phyloP scores from a whole-genome alignment of 2,329 filamentous ascomycete genomes.

The Didymosphaeria variabile region DNA sequence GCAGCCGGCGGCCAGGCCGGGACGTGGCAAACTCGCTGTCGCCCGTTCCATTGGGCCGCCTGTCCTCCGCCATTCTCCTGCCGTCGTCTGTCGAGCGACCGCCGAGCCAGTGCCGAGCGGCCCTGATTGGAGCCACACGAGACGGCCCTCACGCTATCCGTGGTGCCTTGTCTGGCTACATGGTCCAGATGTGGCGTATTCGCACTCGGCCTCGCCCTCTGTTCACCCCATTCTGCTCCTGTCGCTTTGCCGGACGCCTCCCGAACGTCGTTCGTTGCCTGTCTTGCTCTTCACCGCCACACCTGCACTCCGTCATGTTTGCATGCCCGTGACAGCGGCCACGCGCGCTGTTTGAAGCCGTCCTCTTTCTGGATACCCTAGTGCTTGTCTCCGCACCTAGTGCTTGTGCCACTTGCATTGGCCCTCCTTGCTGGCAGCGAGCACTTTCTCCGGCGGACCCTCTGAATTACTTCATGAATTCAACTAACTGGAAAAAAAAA shows the following conservation, averaged over 20 bases:
- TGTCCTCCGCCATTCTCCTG: neutral
- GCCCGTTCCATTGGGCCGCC: constrained; percentile 24
- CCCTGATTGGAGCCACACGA: too few species aligned
- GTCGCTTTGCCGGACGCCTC: neutral
- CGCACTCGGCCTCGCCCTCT: too few species aligned
- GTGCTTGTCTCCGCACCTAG: constrained; percentile 3
- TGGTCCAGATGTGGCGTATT: too few species aligned
- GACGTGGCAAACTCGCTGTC: constrained; percentile 31
- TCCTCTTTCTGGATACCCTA: constrained; percentile 13
- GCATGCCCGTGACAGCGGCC: constrained; percentile 29
- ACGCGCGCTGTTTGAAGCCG: constrained; percentile 27
- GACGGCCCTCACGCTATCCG: neutral
- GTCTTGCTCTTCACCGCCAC: constrained; percentile 20
- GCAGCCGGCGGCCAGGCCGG: constrained; percentile 33
- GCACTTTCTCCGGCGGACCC: neutral
- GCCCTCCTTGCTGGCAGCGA: constrained; percentile 4
- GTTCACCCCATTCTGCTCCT: neutral
- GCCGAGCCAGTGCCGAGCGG: constrained; percentile 8
- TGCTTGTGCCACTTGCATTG: constrained; percentile 6
- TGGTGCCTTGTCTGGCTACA: neutral
- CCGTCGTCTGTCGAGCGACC: neutral
- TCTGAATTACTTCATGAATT: constrained; percentile 24
- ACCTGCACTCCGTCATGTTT: constrained; percentile 21
- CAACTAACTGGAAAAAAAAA: constrained; percentile 19
- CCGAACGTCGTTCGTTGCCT: constrained; percentile 23